A percentile compares a stretch with the other conserved stretches of the same genome.
Evolutionary conservation across 2,329 filamentous ascomycete genomes (phyloP).

Genomic region (Beauveria medogensis): DNA sequence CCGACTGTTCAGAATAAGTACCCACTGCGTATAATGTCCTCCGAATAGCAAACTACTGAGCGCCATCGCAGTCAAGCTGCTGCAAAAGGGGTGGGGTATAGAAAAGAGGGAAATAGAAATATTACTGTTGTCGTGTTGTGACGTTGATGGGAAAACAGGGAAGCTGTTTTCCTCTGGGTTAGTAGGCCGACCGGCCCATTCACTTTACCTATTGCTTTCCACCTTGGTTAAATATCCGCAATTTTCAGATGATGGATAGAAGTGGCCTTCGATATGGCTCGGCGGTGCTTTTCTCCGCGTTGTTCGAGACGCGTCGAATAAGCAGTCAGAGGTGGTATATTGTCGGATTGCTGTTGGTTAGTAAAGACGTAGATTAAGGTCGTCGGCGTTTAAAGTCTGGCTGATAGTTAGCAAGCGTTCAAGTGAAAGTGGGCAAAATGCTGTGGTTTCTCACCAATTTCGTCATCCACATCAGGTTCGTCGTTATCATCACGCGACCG

Average conservation of each 20-base stretch:
- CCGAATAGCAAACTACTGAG: background rate
- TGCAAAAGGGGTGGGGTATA: background rate
- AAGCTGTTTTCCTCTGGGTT: background rate
- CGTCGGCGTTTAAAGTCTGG: conserved; percentile 46
- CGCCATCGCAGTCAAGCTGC: background rate
- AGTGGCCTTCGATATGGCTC: background rate
- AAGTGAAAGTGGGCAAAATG: background rate
- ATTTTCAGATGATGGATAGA: background rate
- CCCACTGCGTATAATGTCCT: background rate
- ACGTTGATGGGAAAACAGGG: background rate
- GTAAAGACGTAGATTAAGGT: conserved; percentile 19
- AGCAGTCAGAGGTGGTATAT: background rate
- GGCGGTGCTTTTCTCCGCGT: background rate
- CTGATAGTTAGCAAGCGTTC: conserved; percentile 22
- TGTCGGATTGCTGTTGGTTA: conserved; percentile 14
- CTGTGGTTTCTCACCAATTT: conserved; percentile 20
- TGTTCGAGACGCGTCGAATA: background rate
- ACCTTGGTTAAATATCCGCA: background rate
- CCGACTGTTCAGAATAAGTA: background rate
- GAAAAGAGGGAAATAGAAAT: background rate
- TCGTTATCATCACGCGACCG: conserved; percentile 23
- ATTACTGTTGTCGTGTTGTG: background rate
- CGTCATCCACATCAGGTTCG: conserved; percentile 24
- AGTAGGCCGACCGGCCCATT: background rate
- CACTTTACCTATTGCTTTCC: conserved; percentile 5